Base-by-base conservation (phyloP, 177 flowering plant genomes). In the Vitis hybrid region DNA sequence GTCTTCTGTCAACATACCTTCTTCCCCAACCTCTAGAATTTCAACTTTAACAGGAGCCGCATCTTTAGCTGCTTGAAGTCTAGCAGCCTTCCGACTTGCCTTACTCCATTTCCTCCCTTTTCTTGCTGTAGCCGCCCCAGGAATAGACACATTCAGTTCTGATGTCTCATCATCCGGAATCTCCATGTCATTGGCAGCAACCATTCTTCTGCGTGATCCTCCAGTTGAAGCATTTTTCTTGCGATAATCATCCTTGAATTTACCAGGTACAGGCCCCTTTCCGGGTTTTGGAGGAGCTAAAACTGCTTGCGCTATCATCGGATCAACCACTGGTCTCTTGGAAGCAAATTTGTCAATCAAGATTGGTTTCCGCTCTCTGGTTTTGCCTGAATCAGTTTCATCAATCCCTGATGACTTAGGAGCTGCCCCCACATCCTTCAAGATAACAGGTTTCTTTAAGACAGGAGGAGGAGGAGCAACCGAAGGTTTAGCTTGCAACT, bases 21-120 rank as follows among this genome's bases (percentile, higher is more conserved):
- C 84, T 51, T 94, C 97, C 22, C 75, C 97, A 64, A 95, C 99
- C 85, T 95, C 98, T 60, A 95, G 82, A 73, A 95, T 90, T 73
- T 95, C 99, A 17, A 82, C 97, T 81, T 73, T 90, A 28, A 92
- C 97, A 56, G 99, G 99, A 67, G 94, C 99, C 11, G 97, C 90
- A 1, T 91, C 94, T 79, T 75, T 85, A 38, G 93, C 96, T 59
- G 97, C 98, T 80, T 86, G 89, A 4, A 90, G 86, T 75, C 90
- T 83, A 69, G 92, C 98, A 7, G 96, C 97, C 79, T 79, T 95
- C 55, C 99, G 79, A 68, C 96, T 93, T 11, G 98, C 97, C 81
- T 92, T 95, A 64, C 71, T 90, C 98, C 96, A 92, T 74, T 90
- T 95, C 79, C 97, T 87, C 59, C 98, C 96, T 76, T 88, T 92